Evolutionary conservation across 371 early-diverging fungal genomes (phyloP).

Genomic region (Dichotomocladium elegans): DNA sequence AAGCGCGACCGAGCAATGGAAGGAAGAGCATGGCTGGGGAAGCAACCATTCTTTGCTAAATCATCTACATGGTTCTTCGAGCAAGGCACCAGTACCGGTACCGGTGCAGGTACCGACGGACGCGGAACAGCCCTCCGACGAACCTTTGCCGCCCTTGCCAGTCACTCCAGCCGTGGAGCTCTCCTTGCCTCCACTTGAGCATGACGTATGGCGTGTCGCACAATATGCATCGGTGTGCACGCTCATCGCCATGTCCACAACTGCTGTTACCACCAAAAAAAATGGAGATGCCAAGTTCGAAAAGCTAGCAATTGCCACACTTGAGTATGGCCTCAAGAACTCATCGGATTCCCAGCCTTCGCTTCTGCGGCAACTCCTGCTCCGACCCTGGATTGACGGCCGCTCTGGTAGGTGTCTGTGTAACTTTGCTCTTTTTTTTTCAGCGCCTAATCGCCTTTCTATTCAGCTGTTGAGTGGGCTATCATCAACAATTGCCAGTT

Average conservation of each 20-base stretch:
- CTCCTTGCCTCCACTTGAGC: slow-evolving; percentile 20
- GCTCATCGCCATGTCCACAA: slow-evolving; percentile 15
- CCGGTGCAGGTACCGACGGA: background rate
- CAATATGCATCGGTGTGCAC: slow-evolving; percentile 40
- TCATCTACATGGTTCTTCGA: background rate
- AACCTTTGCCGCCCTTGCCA: background rate
- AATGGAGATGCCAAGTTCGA: slow-evolving; percentile 14
- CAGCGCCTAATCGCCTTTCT: background rate
- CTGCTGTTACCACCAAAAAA: background rate
- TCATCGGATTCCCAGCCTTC: slow-evolving; percentile 14
- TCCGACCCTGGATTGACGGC: slow-evolving; percentile 25
- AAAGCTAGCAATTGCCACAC: slow-evolving; percentile 25
- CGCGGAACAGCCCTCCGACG: background rate
- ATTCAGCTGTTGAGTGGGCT: slow-evolving; percentile 33
- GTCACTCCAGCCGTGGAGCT: background rate
- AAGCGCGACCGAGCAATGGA: slow-evolving; percentile 34
- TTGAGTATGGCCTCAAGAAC: slow-evolving; percentile 24
- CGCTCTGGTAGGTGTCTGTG: slow-evolving; percentile 25
- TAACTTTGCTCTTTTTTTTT: background rate
- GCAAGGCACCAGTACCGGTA: background rate
- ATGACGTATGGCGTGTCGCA: slow-evolving; percentile 32
- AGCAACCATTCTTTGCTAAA: slow-evolving; percentile 4
- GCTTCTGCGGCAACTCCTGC: slow-evolving; percentile 25
- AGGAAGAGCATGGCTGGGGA: slow-evolving; percentile 29
- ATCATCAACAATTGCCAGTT: slow-evolving; percentile 33